phyloP scores from a whole-genome alignment of 2,329 filamentous ascomycete species.

The Ophiostoma sp. region DNA sequence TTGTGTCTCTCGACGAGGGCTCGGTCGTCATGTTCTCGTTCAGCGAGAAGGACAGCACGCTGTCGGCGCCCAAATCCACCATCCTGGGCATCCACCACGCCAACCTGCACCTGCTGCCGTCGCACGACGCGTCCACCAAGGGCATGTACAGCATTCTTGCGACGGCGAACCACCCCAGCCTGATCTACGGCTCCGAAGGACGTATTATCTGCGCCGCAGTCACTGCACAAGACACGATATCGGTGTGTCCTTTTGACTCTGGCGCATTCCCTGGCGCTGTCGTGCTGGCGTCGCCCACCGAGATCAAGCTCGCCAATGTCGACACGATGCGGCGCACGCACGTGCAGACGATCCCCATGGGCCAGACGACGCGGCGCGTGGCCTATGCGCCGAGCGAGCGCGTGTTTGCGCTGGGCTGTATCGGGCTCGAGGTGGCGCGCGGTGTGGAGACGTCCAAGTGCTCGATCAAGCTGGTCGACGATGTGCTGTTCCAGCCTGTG shows the following conservation, averaged over 20 bases:
- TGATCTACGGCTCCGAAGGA: conserved; percentile 86
- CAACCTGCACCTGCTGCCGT: conserved; percentile 70
- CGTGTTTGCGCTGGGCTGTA: conserved; percentile 81
- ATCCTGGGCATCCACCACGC: conserved; percentile 82
- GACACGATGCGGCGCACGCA: conserved; percentile 85
- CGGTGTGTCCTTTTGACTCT: conserved; percentile 76
- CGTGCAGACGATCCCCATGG: conserved; percentile 70
- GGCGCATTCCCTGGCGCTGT: conserved; percentile 76
- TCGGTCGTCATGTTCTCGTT: conserved; percentile 80
- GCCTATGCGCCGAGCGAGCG: conserved; percentile 76
- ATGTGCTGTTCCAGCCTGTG: conserved; percentile 76
- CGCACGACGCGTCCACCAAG: conserved; percentile 40
- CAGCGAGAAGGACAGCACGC: conserved; percentile 51
- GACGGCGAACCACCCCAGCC: conserved; percentile 85
- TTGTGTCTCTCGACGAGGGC: conserved; percentile 88
- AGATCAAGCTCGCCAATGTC: conserved; percentile 73
- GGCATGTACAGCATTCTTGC: conserved; percentile 75
- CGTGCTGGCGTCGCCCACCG: conserved; percentile 68
- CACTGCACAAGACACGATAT: conserved; percentile 78
- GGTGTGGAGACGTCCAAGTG: conserved; percentile 72
- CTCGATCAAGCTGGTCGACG: conserved; percentile 84
- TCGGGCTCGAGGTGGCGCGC: conserved; percentile 64
- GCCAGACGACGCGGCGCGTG: conserved; percentile 78
- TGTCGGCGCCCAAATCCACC: conserved; percentile 73
- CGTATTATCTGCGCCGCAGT: conserved; percentile 90